Evolutionary conservation across 2,329 filamentous ascomycete species (phyloP).

Genomic region (Sphaerostilbella broomeana): DNA sequence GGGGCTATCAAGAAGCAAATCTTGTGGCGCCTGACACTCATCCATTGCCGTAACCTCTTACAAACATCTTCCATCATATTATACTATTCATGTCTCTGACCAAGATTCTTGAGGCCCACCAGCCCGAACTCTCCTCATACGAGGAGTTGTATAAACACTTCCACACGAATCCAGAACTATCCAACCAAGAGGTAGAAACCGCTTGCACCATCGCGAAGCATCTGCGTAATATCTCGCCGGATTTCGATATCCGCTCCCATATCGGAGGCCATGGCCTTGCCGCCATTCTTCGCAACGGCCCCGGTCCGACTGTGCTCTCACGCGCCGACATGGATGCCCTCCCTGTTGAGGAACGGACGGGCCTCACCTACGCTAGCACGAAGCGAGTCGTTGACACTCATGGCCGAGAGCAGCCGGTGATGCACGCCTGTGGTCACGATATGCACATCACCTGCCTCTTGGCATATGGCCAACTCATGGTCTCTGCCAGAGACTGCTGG

Average conservation of each 20-base stretch:
- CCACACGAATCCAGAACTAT: slow-evolving; percentile 54
- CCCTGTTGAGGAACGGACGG: slow-evolving; percentile 50
- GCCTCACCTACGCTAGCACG: slow-evolving; percentile 46
- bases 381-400: not conserved
- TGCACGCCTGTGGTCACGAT: slow-evolving; percentile 66
- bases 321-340: slow-evolving; percentile 58
- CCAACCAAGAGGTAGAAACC: slow-evolving; percentile 48
- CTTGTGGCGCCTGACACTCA: no score
- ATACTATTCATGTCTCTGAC: no score
- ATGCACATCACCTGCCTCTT: slow-evolving; percentile 56
- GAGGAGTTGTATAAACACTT: slow-evolving; percentile 48
- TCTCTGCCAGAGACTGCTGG: slow-evolving; percentile 42
- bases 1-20: no score
- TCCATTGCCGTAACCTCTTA: no score
- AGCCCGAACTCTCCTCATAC: no score
- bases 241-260: slow-evolving; percentile 32
- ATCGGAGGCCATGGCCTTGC: slow-evolving; percentile 56
- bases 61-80: no score
- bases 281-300: slow-evolving; percentile 49
- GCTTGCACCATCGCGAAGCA: slow-evolving; percentile 39
- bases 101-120: no score
- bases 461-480: slow-evolving; percentile 46
- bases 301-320: slow-evolving; percentile 48
- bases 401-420: slow-evolving; percentile 40
- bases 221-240: slow-evolving; percentile 24